Evolutionary conservation across 495 filamentous ascomycete genomes (phyloP), one percentile per base, ranked within the genome.

Genomic region (Talaromyces ruber): DNA sequence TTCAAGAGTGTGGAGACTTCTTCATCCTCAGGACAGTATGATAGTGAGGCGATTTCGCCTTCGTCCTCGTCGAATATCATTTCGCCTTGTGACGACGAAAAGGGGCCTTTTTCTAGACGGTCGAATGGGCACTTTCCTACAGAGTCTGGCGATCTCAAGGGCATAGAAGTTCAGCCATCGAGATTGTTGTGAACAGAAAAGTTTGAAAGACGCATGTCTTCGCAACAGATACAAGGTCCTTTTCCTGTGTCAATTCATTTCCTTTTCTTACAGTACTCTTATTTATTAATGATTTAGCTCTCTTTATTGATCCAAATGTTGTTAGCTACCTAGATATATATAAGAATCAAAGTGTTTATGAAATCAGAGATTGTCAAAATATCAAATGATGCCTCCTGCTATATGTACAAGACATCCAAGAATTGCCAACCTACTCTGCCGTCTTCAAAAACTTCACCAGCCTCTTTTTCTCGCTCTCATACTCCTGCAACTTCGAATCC

Each of bases 401-500:
- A 34, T 39, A 39, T 39, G 4, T 39, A 39, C 34, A 39, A 39
- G 12, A 39, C 1, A n/a, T n/a, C n/a, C n/a, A n/a, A n/a, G n/a
- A n/a, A n/a, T n/a, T n/a, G n/a, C n/a, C 16, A 34, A 18, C 4
- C n/a, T 57, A 57, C n/a, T 57, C 29, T n/a, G 54, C 26, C 45
- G 43, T 12, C 64, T 68, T 50, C 62, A 83, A 67, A 22, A 80
- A 61, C 79, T 87, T 88, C 81, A 95, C 91, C 76, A 96, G 71
- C 29, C 4, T 72, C 7, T 68, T 81, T 70, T 88, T 89, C 72
- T 96, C 85, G 63, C 67, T 76, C 77, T 97, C 93, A 73, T 83
- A 93, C 61, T 68, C 76, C 61, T 85, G 80, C 45, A 98, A 82
- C 78, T 91, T 94, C 58, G 67, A 72, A 76, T 98, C 94, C 60